Evolutionary conservation across 2,329 filamentous ascomycete genomes (phyloP), one percentile per base, ranked within the genome.

Genomic region (Talaromyces sp.): DNA sequence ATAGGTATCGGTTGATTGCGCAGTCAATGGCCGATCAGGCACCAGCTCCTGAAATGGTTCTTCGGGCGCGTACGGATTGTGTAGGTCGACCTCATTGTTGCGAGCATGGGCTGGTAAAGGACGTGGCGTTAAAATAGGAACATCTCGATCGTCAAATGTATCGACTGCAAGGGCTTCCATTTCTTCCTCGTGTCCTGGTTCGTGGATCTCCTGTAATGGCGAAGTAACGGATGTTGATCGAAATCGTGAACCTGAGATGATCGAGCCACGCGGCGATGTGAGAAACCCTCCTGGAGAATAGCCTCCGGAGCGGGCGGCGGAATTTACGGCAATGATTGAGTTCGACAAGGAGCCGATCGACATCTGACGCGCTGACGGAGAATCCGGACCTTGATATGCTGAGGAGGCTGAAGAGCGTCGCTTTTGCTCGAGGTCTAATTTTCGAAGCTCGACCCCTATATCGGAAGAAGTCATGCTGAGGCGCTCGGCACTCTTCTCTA

Each of bases 401-500:
- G 66, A 67, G 8, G 71, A 66, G n/a, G 68, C 67, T 61, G 73
- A 76, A 8, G 77, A 78, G 60, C 73, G 74, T 50, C 75, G 72
- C 61, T 78, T 77, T 66, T 79, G 78, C 63, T 81, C 78, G 60
- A 71, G 68, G 65, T 79, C 78, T 70, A 81, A 75, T 64, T 76
- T 79, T 62, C 76, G 76, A 54, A 82, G 72, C 66, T 81, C 79
- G 52, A 74, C 73, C 40, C 73, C 76, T 54, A 81, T 76, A 68
- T 81, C 79, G 40, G 72, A 67, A 6, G 79, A 79, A 61, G 74
- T 77, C 67, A 76, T 73, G 68, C 79, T 82, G 63, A 82, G 70
- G 37, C 77, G 76, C 69, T 81, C 80, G 16, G 80, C 80, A 65
- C 76, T 80, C 65, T 76, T 73, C 66, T 82, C 80, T 66, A 82